Conservation (phyloP, 345 rosid genomes). For the Lumnitzera racemosa region DNA sequence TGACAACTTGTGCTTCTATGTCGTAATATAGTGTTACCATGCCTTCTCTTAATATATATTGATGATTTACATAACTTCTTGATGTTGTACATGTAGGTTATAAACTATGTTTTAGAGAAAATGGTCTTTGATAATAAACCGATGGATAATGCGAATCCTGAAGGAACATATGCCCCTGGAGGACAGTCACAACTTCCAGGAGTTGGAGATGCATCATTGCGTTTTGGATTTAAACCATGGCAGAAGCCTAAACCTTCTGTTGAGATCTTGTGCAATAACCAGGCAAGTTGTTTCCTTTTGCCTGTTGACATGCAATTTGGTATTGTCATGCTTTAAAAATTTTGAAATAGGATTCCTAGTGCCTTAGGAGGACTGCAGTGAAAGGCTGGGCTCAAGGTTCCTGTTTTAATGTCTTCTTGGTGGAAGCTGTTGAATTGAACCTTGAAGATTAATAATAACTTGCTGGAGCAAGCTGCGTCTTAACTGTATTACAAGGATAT, state of each 20-base stretch:
- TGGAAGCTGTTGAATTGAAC: too few species aligned
- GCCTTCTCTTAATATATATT: not conserved
- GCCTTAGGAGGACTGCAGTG: too few species aligned
- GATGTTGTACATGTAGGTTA: conserved; percentile 51
- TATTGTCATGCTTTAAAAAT: not conserved
- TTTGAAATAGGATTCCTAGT: too few species aligned
- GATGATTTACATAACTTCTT: not conserved
- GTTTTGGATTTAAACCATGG: conserved; percentile 69
- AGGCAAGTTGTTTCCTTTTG: conserved; percentile 39
- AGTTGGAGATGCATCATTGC: conserved; percentile 56
- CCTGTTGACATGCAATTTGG: not conserved
- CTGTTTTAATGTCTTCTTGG: too few species aligned
- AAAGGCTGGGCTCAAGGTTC: too few species aligned
- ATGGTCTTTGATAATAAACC: conserved; percentile 75
- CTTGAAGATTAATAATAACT: too few species aligned
- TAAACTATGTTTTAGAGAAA: conserved; percentile 88
- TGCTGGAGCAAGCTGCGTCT: too few species aligned
- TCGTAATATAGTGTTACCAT: not conserved
- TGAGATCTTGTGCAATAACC: conserved; percentile 95
- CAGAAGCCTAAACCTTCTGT: conserved; percentile 74
- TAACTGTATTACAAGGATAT: too few species aligned
- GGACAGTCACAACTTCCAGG: conserved; percentile 59
- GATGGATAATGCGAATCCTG: conserved; percentile 43
- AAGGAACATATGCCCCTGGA: conserved; percentile 47
- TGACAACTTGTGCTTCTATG: too few species aligned